Percentiles rank a stretch among this genome's conserved stretches.
These are phyloP conservation scores for Bisporella sp. DNA, from an alignment of 2,329 filamentous ascomycete species.

Conservation along the genomic window DNA sequence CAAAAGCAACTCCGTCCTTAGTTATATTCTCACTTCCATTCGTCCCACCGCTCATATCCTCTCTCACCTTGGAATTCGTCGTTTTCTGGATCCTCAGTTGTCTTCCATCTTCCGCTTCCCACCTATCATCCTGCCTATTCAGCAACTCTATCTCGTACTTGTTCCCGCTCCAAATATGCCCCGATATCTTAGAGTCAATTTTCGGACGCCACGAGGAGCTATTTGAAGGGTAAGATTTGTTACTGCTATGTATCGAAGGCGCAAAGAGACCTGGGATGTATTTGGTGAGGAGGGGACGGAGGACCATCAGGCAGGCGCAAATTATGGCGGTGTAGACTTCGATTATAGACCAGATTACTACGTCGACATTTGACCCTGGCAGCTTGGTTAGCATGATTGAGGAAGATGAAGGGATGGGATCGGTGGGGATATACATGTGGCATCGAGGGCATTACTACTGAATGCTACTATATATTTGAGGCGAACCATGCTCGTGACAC, in stretches of 20 bases:
- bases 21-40: no score
- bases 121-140: background rate
- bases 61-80: background rate
- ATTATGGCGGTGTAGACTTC: slow-evolving; percentile 31
- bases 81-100: background rate
- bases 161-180: background rate
- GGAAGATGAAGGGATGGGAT: no score
- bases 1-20: no score
- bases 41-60: background rate
- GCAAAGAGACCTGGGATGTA: background rate
- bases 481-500: slow-evolving; percentile 13
- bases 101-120: background rate
- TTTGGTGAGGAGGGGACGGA: slow-evolving; percentile 28
- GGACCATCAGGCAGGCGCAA: slow-evolving; percentile 34
- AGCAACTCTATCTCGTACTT: background rate
- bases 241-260: background rate
- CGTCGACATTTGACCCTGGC: slow-evolving; percentile 9
- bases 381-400: no score
- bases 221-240: background rate
- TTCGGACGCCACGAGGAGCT: background rate
- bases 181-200: background rate
- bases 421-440: slow-evolving; percentile 8
- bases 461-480: slow-evolving; percentile 11
- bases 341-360: slow-evolving; percentile 28
- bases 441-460: slow-evolving; percentile 7